Conservation (phyloP, 2,329 filamentous ascomycete genomes). For the Huntiella moniliformis region DNA sequence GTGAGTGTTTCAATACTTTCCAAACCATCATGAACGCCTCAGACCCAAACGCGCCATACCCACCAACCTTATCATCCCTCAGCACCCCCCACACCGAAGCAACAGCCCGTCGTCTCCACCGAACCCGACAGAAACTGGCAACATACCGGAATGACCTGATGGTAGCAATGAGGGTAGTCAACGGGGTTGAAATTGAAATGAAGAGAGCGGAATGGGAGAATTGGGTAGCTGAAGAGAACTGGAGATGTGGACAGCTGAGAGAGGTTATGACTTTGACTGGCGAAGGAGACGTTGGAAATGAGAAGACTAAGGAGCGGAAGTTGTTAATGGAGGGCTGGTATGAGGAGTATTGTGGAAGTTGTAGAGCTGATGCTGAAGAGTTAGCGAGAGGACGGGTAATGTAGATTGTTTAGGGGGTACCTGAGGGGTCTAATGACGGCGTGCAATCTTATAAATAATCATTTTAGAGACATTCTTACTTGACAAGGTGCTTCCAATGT, state of each 20-base stretch:
- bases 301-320: not conserved
- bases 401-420: too few relatives aligned
- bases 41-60: constrained; percentile 34
- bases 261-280: not conserved
- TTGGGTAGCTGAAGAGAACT: constrained; percentile 67
- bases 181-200: constrained; percentile 73
- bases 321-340: constrained; percentile 27
- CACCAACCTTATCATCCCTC: constrained; percentile 23
- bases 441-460: too few relatives aligned
- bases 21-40: constrained; percentile 36
- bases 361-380: constrained; percentile 25
- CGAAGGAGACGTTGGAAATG: not conserved
- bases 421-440: too few relatives aligned
- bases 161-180: constrained; percentile 77
- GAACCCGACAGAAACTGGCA: constrained; percentile 67
- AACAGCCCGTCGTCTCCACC: constrained; percentile 44
- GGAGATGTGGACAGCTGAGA: constrained; percentile 47
- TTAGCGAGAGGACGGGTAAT: constrained; percentile 11
- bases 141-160: constrained; percentile 76
- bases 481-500: too few relatives aligned
- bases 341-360: constrained; percentile 37
- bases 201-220: constrained; percentile 80
- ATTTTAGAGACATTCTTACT: too few relatives aligned
- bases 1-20: constrained; percentile 35
- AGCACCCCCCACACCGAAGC: constrained; percentile 25